Evolutionary conservation across 2,329 filamentous ascomycete species (phyloP), one percentile per base, ranked within the genome.

Genomic region (Cytospora leucostoma): DNA sequence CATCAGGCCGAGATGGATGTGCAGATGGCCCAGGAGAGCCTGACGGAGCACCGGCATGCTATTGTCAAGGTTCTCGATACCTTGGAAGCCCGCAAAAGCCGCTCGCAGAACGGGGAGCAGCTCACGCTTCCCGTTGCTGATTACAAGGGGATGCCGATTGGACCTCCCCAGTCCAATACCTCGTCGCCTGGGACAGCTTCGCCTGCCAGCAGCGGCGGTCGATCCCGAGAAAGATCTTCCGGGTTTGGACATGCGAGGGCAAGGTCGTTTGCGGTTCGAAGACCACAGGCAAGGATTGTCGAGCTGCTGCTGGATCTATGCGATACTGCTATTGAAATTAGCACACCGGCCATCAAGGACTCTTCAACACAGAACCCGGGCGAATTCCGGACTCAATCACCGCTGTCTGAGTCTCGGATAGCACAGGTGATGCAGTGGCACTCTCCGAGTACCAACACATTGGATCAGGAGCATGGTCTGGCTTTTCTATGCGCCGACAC

Each of bases 1-100:
- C 95, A 99, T 73, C 89, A 91, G 58, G 94, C 95, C 0, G 95
- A 99, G 74, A 96, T 97, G 91, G 94, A 98, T 70, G 93, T 99
- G 4, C 94, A 99, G 74, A 89, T 98, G 82, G 88, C 93, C 7
- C 95, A 99, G 72, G 95, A 99, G 73, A 92, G 87, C 66, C 80
- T 99, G 56, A 90, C 89, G 7, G 95, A 99, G 72, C 95, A 99
- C 76, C 89, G 95, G 7, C 93, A 97, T 75, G 85, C 91, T 47
- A 97, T 99, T 70, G 95, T 99, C 72, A 97, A 90, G 75, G 93
- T 99, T 10, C 83, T 99, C 12, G 96, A 99, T 77, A 92, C 91
- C 21, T 82, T 97, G 49, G 95, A 99, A 75, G 88, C 90, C 63
- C 85, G 91, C 58, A 85, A 88, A 69, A 88, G 88, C 68, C 85